Evolutionary conservation across 2,329 filamentous ascomycete genomes (phyloP), one percentile per base, ranked within the genome.

Genomic region (Colletotrichum lupini): DNA sequence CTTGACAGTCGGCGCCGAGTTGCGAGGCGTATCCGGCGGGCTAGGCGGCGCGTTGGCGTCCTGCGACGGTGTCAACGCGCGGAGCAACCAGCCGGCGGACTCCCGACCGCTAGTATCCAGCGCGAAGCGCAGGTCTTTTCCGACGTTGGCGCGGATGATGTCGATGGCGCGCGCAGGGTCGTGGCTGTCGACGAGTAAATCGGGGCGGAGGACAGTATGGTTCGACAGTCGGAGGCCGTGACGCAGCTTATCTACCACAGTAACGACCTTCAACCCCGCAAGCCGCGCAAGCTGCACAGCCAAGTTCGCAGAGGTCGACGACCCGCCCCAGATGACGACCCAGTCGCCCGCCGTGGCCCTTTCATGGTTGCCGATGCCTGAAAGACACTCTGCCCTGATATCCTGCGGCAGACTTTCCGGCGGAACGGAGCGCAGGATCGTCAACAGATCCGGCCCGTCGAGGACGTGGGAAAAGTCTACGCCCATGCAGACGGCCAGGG

Each of bases 261-360:
- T 88, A 30, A 93, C 88, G 1, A 94, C 91, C 32, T 86, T 88
- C 0, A 95, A 81, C 0, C 92, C 92, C 0, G 87, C 89, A 0
- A 93, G 83, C 53, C 91, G 90, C 0, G 93, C 92, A 1, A 95
- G 85, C 77, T 95, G 93, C 4, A 92, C 86, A 0, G 89, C 85
- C 7, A 93, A 84, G 75, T 91, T 88, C 0, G 92, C 93, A 1
- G 91, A 93, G 0, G 92, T 94, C 0, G 92, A 93, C 1, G 92
- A 94, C 85, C 90, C 93, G 69, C 93, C 93, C 93, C 93, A 95
- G 59, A 95, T 89, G 1, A 90, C 90, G 52, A 95, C 82, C 89
- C 92, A 95, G 73, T 95, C 93, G 0, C 91, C 92, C 0, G 81
- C 76, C 55, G 84, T 83, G 1, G 91, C 88, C 9, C 91, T 83